phyloP scores from a whole-genome alignment of 371 early-diverging fungal species.

The Fennellomyces sp. region DNA sequence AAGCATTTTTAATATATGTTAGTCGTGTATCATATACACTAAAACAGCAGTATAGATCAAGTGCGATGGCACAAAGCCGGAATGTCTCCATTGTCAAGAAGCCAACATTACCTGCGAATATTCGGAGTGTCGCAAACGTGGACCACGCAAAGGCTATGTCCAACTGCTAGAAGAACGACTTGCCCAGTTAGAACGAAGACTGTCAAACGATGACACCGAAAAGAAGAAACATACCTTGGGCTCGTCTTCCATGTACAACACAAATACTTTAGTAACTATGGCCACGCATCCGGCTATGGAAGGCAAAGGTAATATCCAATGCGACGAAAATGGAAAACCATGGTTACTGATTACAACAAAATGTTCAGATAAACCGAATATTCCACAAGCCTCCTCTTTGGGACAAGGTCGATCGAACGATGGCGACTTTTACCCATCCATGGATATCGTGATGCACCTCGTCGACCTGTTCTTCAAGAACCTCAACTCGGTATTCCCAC shows the following conservation, averaged over 20 bases:
- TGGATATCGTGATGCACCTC: slow-evolving; percentile 54
- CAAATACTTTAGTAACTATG: background rate
- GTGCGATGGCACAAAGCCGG: slow-evolving; percentile 80
- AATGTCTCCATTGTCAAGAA: slow-evolving; percentile 81
- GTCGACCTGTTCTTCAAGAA: slow-evolving; percentile 63
- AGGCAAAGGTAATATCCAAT: too few relatives aligned
- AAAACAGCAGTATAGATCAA: slow-evolving; percentile 48
- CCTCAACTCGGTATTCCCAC: slow-evolving; percentile 56
- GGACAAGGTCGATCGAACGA: background rate
- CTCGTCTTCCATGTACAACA: too few relatives aligned
- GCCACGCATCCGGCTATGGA: too few relatives aligned
- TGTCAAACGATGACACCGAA: slow-evolving; percentile 21
- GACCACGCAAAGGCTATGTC: slow-evolving; percentile 84
- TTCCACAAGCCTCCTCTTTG: background rate
- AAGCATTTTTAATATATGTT: background rate
- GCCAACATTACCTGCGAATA: slow-evolving; percentile 70
- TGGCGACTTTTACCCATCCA: slow-evolving; percentile 29
- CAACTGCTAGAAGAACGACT: slow-evolving; percentile 72
- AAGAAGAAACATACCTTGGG: background rate
- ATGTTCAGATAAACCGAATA: too few relatives aligned
- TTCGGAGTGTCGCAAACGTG: slow-evolving; percentile 74
- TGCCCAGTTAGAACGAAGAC: slow-evolving; percentile 62
- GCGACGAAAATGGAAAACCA: too few relatives aligned
- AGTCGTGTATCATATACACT: background rate
- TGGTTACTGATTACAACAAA: too few relatives aligned